A percentile compares a stretch with the other conserved stretches of the same genome.
These are phyloP conservation scores for Leccinum variicolor DNA, from an alignment of 768 basidiomycete genomes.

Conservation along the genomic window DNA sequence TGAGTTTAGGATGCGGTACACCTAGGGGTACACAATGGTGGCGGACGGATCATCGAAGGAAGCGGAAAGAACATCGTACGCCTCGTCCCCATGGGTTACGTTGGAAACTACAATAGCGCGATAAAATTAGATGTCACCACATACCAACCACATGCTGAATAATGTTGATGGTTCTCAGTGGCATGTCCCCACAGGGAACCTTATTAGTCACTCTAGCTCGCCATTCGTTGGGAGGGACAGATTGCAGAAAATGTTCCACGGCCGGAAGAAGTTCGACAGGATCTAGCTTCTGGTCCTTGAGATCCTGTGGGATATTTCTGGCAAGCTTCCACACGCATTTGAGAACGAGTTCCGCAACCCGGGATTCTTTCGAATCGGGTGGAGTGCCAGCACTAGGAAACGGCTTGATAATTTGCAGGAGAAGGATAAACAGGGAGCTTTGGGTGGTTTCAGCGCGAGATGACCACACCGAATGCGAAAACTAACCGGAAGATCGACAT, in stretches of 20 bases:
- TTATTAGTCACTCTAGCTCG: constrained; percentile 85
- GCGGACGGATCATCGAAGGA: constrained; percentile 96
- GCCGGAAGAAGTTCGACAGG: constrained; percentile 88
- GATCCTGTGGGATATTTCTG: constrained; percentile 88
- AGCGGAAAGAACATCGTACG: constrained; percentile 85
- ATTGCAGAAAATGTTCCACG: constrained; percentile 91
- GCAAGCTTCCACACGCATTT: constrained; percentile 99
- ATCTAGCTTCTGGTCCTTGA: constrained; percentile 74
- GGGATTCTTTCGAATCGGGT: constrained; percentile 75
- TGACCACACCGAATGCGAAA: background rate
- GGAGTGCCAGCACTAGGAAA: constrained; percentile 73
- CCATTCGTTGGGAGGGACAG: constrained; percentile 95
- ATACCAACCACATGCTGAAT: constrained; percentile 95
- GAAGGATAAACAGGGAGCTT: constrained; percentile 66
- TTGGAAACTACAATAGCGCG: constrained; percentile 13
- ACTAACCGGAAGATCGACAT: constrained; percentile 89
- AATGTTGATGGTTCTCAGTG: constrained; percentile 93
- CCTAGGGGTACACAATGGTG: constrained; percentile 95
- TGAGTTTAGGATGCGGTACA: constrained; percentile 86
- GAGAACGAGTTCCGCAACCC: constrained; percentile 87
- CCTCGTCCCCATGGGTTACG: constrained; percentile 61
- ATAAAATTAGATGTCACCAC: constrained; percentile 32
- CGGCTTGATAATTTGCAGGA: constrained; percentile 80
- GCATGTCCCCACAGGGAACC: constrained; percentile 97
- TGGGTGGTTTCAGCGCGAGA: constrained; percentile 8